Base-by-base conservation (phyloP, 1,284 basidiomycete genomes). In the Malassezia brasiliensis region DNA sequence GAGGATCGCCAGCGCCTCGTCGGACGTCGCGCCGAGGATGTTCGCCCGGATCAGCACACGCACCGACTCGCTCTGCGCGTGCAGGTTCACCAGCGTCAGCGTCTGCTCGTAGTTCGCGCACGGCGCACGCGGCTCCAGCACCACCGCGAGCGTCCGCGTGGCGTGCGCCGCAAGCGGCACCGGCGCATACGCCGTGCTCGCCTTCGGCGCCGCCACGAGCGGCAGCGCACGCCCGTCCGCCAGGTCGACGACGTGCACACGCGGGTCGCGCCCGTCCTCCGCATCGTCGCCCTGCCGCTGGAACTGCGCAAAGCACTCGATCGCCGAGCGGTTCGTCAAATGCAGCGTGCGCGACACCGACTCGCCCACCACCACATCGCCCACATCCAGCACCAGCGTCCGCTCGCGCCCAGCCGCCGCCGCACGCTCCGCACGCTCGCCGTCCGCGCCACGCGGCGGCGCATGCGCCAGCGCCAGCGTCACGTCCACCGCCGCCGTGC, bases 1-100 rank as follows among this genome's bases (percentile, higher is more conserved):
- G 7, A 77, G 63, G 20, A 79, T 68, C 37, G 74, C 69, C 30
- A 79, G 62, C 2, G 76, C 72, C 38, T 77, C 75, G 52, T 79
- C 77, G 12, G 64, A 61, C 10, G 72, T 66, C 12, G 65, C 63
- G 12, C 66, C 69, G 10, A 74, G 64, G 58, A 74, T 67, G 48
- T 73, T 73, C 44, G 72, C 72, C 1, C 69, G 52, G 20, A 74
- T 59, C 17, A 72, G 59, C 14, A 74, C 52, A 15, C 68, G 67
- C 35, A 70, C 47, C 39, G 54, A 61, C 44, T 69, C 67, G 22
- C 62, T 56, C 12, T 62, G 49, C 39, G 69, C 61, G 55, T 74
- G 68, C 25, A 72, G 50, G 39, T 67, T 69, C 28, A 60, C 65
- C 41, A 73, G 60, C 46, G 65, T 65, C 47, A 74, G 35, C 22